These are phyloP conservation scores for Cladorrhinum sp. DNA, from an alignment of 2,329 filamentous ascomycete genomes.

Conservation along the genomic window DNA sequence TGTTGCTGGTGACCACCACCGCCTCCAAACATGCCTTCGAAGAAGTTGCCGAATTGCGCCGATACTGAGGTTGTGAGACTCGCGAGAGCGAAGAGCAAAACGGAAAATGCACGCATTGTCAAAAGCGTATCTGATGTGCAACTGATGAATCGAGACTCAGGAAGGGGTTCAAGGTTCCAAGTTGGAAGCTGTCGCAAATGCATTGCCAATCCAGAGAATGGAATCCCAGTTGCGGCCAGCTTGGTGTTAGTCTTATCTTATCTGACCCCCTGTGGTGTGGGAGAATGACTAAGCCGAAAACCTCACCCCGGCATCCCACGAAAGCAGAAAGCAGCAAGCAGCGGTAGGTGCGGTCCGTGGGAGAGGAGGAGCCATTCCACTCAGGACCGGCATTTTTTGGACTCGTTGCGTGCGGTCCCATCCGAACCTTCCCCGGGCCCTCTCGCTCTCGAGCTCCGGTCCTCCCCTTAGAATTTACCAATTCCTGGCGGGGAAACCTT, in stretches of 20 bases:
- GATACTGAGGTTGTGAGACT: constrained; percentile 45
- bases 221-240: neutral
- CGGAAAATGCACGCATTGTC: constrained; percentile 32
- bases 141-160: too few relatives aligned
- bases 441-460: constrained; percentile 8
- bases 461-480: neutral
- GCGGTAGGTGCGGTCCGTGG: neutral
- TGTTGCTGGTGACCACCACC: constrained; percentile 36
- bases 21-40: constrained; percentile 84
- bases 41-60: constrained; percentile 95
- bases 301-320: constrained; percentile 22
- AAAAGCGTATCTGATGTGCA: too few relatives aligned
- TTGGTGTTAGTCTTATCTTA: constrained; percentile 24
- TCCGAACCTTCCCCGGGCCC: constrained; percentile 3
- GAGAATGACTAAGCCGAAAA: constrained; percentile 40
- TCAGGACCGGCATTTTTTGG: neutral
- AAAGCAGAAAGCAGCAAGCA: neutral
- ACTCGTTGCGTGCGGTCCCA: too few relatives aligned
- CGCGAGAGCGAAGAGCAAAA: constrained; percentile 55
- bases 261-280: constrained; percentile 1
- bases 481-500: constrained; percentile 19
- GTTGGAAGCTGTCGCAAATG: neutral
- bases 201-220: neutral
- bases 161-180: neutral
- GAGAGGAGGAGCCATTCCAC: neutral